Evolutionary conservation across 2,329 filamentous ascomycete species (phyloP).

Genomic region (Xylariomycetidae sp.): DNA sequence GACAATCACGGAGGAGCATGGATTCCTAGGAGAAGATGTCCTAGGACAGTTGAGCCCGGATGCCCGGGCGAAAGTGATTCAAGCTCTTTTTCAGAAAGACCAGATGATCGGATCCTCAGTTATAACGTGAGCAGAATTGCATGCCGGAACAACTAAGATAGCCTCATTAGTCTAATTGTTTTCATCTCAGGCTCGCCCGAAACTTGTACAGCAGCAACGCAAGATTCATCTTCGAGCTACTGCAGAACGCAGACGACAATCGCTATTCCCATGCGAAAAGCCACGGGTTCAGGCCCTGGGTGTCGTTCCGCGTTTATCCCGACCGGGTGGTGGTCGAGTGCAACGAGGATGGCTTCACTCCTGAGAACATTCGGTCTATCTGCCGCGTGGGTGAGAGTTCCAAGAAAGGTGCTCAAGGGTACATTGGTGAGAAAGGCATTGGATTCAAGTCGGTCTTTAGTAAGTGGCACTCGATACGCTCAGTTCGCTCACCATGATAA

Average conservation of each 20-base stretch:
- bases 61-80: no score
- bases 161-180: no score
- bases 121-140: no score
- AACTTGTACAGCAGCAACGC: slow-evolving; percentile 39
- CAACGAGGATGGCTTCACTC: slow-evolving; percentile 44
- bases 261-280: slow-evolving; percentile 25
- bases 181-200: slow-evolving; percentile 31
- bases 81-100: no score
- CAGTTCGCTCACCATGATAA: no score
- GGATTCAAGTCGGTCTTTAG: slow-evolving; percentile 50
- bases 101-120: no score
- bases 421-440: slow-evolving; percentile 48
- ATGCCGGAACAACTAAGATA: no score
- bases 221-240: slow-evolving; percentile 47
- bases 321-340: slow-evolving; percentile 40
- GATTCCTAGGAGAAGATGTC: no score
- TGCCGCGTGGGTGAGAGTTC: slow-evolving; percentile 42
- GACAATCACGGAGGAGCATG: no score
- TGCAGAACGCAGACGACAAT: slow-evolving; percentile 54
- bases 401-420: slow-evolving; percentile 35
- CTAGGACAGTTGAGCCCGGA: no score
- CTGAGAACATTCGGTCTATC: slow-evolving; percentile 38
- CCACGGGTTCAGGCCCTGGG: slow-evolving; percentile 20
- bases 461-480: no score
- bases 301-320: slow-evolving; percentile 32